phyloP scores from a whole-genome alignment of 2,329 filamentous ascomycete genomes.

The Alternaria atra region DNA sequence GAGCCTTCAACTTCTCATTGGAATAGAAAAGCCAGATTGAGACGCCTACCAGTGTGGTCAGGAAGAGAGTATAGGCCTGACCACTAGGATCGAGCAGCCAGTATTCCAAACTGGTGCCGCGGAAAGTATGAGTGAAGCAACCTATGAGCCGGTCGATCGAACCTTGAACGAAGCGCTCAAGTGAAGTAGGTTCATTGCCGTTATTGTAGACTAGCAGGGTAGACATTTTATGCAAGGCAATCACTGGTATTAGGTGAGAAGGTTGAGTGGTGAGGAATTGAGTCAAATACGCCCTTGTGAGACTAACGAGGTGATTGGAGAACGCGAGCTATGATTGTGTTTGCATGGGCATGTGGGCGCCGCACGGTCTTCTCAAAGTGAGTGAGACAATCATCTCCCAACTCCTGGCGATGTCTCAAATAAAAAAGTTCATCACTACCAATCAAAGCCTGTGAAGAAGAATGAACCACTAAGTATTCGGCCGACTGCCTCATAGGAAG shows the following conservation, averaged over 20 bases:
- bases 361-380: neutral
- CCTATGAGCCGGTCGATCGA: neutral
- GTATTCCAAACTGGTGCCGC: neutral
- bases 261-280: neutral
- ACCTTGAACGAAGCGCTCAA: neutral
- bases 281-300: neutral
- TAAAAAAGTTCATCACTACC: neutral
- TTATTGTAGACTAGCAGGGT: neutral
- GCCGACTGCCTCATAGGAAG: neutral
- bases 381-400: neutral
- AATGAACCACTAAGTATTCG: neutral
- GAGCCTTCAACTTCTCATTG: neutral
- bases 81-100: constrained; percentile 1
- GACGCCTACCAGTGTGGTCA: neutral
- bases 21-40: neutral
- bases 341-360: neutral
- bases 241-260: neutral
- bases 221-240: neutral
- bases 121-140: neutral
- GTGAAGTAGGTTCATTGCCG: neutral
- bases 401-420: neutral
- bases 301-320: neutral
- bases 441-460: neutral
- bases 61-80: neutral
- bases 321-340: neutral